These are phyloP conservation scores for Balansia obtecta DNA, from an alignment of 2,329 filamentous ascomycete genomes.

Conservation along the genomic window DNA sequence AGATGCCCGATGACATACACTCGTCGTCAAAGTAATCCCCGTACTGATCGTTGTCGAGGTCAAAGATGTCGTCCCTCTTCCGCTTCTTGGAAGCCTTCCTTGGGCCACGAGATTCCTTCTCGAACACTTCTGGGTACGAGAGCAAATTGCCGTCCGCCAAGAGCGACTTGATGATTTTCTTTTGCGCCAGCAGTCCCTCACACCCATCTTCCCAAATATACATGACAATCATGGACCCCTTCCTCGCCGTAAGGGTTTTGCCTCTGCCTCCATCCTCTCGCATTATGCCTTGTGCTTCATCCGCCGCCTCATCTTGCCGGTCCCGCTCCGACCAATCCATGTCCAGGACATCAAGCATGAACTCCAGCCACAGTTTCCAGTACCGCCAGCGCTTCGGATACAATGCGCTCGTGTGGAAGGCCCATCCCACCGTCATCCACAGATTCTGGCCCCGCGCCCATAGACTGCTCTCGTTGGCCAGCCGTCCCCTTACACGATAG, in stretches of 20 bases:
- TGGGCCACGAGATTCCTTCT: slow-evolving; percentile 41
- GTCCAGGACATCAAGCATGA: slow-evolving; percentile 68
- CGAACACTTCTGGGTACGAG: slow-evolving; percentile 50
- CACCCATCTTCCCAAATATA: slow-evolving; percentile 40
- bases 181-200: slow-evolving; percentile 33
- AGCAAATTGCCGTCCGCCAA: slow-evolving; percentile 51
- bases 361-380: slow-evolving; percentile 71
- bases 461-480: slow-evolving; percentile 53
- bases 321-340: slow-evolving; percentile 51
- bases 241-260: slow-evolving; percentile 22
- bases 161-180: slow-evolving; percentile 51
- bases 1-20: slow-evolving; percentile 32
- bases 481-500: slow-evolving; percentile 40
- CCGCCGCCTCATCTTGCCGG: slow-evolving; percentile 29
- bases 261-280: slow-evolving; percentile 5
- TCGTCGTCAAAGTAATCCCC: slow-evolving; percentile 50
- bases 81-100: slow-evolving; percentile 32
- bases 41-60: slow-evolving; percentile 47
- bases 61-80: slow-evolving; percentile 34
- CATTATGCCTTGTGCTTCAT: slow-evolving; percentile 9
- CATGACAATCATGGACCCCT: slow-evolving; percentile 45
- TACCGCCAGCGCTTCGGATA: slow-evolving; percentile 65
- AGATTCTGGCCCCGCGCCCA: slow-evolving; percentile 75
- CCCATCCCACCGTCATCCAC: slow-evolving; percentile 84
- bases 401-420: slow-evolving; percentile 73